Base-by-base conservation (phyloP, 345 rosid species). In the Nephelium lappaceum region DNA sequence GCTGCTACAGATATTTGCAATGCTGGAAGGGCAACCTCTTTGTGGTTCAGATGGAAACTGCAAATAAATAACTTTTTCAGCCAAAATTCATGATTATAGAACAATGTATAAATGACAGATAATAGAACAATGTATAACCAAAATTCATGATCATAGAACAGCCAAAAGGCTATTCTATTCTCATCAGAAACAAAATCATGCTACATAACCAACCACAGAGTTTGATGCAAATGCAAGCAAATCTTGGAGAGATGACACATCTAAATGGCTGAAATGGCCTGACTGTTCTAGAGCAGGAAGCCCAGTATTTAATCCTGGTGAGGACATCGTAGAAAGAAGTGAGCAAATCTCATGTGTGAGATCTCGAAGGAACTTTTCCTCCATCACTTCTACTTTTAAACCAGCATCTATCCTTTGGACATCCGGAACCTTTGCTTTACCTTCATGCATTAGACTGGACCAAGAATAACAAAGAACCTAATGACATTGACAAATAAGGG, bases 331-430 rank as follows among this genome's bases (percentile, higher is more conserved):
- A 47, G 92, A 86, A 24, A 96, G 93, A 72, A 96, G 96, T 43
- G 81, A 72, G 57, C 91, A 89, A 51, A 90, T 86, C 86, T 95
- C 99, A 82, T 95, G 93, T 72, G 99, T 93, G 79, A 94, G 81
- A 79, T 89, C 97, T 77, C 97, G 81, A 49, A 94, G 93, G 71
- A 94, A 73, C 87, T 90, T 96, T 77, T 96, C 99, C 83, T 94
- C 99, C 95, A 94, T 96, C 47, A 94, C 99, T 92, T 96, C 98
- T 21, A 90, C 90, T 85, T 94, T 90, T 86, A 96, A 87, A 24
- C 93, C 91, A 45, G 83, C 83, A 71, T 83, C 82, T 78, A 89
- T 83, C 64, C 89, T 88, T 47, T 81, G 87, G 41, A 81, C 79
- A 76, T 93, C 95, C 12, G 98, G 99, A 78, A 91, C 97, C 84